A percentile compares a stretch with the other conserved stretches of the same genome.
Conservation (phyloP, 495 filamentous ascomycete genomes). For the Daldinia bambusicola region DNA sequence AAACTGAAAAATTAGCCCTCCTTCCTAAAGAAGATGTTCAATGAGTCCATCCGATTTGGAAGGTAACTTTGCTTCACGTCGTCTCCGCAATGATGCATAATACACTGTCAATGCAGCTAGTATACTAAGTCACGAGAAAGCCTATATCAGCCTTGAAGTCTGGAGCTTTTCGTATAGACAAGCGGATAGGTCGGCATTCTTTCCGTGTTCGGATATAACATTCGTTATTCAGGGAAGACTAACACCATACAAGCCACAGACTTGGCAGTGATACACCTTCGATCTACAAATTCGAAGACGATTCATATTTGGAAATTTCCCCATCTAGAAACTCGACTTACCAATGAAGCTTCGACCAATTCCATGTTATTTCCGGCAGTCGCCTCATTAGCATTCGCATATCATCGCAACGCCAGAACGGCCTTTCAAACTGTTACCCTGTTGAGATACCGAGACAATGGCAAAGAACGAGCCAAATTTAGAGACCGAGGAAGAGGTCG, state of each 20-base stretch:
- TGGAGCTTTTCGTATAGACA: neutral
- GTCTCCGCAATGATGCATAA: constrained; percentile 10
- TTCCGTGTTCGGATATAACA: neutral
- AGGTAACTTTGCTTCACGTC: constrained; percentile 3
- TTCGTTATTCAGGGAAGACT: neutral
- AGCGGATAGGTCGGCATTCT: constrained; percentile 1
- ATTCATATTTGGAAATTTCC: neutral
- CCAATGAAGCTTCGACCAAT: neutral
- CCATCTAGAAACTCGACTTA: neutral
- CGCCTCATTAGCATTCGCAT: neutral
- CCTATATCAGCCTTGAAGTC: neutral
- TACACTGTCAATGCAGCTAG: constrained; percentile 6
- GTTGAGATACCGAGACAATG: constrained; percentile 7
- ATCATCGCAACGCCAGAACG: neutral
- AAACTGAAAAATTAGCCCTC: constrained; percentile 12
- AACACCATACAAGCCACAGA: neutral
- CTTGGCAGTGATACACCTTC: neutral
- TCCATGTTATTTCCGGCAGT: neutral
- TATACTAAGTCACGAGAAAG: constrained; percentile 9
- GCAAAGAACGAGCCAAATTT: constrained; percentile 9
- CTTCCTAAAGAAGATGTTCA: constrained; percentile 34
- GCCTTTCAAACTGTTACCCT: neutral
- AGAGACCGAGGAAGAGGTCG: constrained; percentile 28
- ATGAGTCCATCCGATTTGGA: neutral
- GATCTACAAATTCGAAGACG: neutral